Evolutionary conservation across 257 asterid genomes (phyloP).

Genomic region (Gardenia jasminoides): DNA sequence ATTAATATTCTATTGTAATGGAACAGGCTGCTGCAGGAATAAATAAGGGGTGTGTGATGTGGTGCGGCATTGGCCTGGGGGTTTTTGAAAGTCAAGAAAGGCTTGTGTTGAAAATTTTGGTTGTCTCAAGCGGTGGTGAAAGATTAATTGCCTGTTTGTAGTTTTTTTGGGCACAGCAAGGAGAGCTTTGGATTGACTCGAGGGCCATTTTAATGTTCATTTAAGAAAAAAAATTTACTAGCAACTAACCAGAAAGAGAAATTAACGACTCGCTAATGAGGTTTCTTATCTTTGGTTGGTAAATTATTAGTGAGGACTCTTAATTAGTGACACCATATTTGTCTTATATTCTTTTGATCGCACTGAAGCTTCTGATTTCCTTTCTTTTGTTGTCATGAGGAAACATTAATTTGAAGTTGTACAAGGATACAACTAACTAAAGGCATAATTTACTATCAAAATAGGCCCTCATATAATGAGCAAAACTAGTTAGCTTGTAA

Average conservation of each 20-base stretch:
- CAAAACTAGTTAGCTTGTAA: background rate
- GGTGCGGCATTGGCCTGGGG: background rate
- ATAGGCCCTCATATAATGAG: background rate
- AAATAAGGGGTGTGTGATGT: conserved; percentile 23
- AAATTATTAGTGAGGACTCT: too few species aligned
- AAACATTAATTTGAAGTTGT: background rate
- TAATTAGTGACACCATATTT: background rate
- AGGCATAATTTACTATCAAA: background rate
- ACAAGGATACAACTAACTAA: background rate
- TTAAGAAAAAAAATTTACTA: background rate
- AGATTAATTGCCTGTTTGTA: conserved; percentile 27
- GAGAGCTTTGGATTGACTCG: conserved; percentile 41
- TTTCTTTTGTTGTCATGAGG: background rate
- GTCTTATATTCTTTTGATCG: background rate
- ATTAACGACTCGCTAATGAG: background rate
- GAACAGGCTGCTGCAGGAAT: conserved; percentile 49
- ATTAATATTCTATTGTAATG: conserved; percentile 35
- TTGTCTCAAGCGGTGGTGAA: conserved; percentile 40
- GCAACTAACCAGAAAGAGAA: background rate
- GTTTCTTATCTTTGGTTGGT: background rate
- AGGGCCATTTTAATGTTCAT: conserved; percentile 23
- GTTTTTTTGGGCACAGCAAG: conserved; percentile 20
- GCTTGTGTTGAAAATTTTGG: conserved; percentile 30
- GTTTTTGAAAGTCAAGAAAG: conserved; percentile 51
- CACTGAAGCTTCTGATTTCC: background rate